These are phyloP conservation scores for Scytalidium lignicola DNA, from an alignment of 2,329 filamentous ascomycete species.

Conservation along the genomic window DNA sequence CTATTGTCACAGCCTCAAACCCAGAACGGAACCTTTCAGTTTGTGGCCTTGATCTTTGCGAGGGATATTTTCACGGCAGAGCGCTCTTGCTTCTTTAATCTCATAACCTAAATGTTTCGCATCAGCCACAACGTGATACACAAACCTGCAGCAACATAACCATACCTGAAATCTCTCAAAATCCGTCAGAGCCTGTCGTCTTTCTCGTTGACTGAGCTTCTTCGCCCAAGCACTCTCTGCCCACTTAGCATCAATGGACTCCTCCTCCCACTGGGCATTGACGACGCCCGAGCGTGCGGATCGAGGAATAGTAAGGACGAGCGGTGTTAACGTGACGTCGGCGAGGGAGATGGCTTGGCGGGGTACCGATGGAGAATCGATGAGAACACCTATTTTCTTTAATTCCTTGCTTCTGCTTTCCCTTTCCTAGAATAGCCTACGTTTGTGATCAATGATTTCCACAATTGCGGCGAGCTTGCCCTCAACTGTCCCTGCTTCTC, in stretches of 20 bases:
- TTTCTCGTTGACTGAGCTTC: slow-evolving; percentile 79
- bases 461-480: slow-evolving; percentile 91
- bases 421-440: slow-evolving; percentile 71
- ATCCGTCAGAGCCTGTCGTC: slow-evolving; percentile 89
- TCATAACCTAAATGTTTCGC: slow-evolving; percentile 72
- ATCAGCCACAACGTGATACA: background rate
- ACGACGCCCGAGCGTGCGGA: slow-evolving; percentile 77
- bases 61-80: slow-evolving; percentile 94
- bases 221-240: slow-evolving; percentile 88
- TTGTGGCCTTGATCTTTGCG: slow-evolving; percentile 76
- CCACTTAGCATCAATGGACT: slow-evolving; percentile 91
- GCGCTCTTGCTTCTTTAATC: slow-evolving; percentile 96
- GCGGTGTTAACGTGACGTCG: slow-evolving; percentile 81
- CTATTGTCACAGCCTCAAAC: background rate
- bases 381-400: slow-evolving; percentile 54
- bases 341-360: slow-evolving; percentile 82
- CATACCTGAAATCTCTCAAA: slow-evolving; percentile 99
- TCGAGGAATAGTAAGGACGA: slow-evolving; percentile 84
- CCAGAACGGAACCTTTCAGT: background rate
- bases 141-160: background rate
- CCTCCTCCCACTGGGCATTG: slow-evolving; percentile 85
- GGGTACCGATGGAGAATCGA: slow-evolving; percentile 90
- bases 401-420: too few relatives aligned
- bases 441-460: slow-evolving; percentile 99
- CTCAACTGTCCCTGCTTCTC: slow-evolving; percentile 72